Evolutionary conservation across 495 filamentous ascomycete genomes (phyloP).

Genomic region (Xylaria bambusicola): DNA sequence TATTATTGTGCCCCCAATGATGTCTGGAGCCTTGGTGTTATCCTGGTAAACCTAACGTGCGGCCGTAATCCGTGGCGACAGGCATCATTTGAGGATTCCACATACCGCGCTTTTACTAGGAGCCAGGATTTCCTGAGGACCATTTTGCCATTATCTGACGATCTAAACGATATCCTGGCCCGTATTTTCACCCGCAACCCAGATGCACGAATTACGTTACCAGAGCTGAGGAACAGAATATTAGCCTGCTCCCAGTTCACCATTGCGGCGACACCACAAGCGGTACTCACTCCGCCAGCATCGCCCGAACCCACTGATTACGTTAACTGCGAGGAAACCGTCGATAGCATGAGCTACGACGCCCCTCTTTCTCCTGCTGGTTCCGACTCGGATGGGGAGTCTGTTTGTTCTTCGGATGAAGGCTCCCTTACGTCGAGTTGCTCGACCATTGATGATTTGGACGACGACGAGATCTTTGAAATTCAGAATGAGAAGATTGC

Average conservation of each 20-base stretch:
- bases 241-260: constrained; percentile 77
- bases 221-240: constrained; percentile 78
- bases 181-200: constrained; percentile 91
- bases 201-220: constrained; percentile 78
- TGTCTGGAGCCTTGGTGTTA: constrained; percentile 96
- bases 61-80: constrained; percentile 99
- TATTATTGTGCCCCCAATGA: constrained; percentile 96
- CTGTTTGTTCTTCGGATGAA: constrained; percentile 50
- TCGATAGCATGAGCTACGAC: constrained; percentile 39
- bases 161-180: constrained; percentile 84
- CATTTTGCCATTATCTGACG: constrained; percentile 88
- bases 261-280: constrained; percentile 31
- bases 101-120: constrained; percentile 88
- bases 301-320: constrained; percentile 45
- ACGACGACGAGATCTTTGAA: constrained; percentile 40
- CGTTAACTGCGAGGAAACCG: constrained; percentile 46
- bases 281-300: constrained; percentile 37
- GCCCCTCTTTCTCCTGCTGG: constrained; percentile 43
- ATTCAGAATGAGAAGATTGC: constrained; percentile 47
- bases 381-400: constrained; percentile 46
- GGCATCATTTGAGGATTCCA: constrained; percentile 88
- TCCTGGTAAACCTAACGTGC: constrained; percentile 96
- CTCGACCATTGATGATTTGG: constrained; percentile 49
- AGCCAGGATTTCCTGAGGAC: constrained; percentile 86
- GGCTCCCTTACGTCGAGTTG: constrained; percentile 47